Evolutionary conservation across 2,329 filamentous ascomycete species (phyloP).

Genomic region (Aureobasidium sp.): DNA sequence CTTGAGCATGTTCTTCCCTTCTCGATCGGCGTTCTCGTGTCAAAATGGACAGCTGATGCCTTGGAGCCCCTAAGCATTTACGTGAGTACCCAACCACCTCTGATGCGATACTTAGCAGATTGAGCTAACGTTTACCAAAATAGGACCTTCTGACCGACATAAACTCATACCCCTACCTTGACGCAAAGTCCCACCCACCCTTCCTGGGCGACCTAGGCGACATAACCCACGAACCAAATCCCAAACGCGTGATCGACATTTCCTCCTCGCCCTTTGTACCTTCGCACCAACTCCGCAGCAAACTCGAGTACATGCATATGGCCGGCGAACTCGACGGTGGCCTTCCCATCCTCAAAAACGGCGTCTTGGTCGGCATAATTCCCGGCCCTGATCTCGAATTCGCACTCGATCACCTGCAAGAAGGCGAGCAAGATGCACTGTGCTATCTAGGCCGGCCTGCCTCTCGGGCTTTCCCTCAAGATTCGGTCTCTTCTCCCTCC

Average conservation of each 20-base stretch:
- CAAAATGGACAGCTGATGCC: conserved; percentile 98
- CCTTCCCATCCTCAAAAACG: conserved; percentile 73
- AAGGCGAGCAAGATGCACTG: conserved; percentile 56
- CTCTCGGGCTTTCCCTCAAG: conserved; percentile 32
- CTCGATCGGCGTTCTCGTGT: conserved; percentile 80
- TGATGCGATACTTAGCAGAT: too few species aligned
- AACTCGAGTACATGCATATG: conserved; percentile 73
- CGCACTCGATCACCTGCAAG: conserved; percentile 68
- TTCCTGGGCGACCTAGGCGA: conserved; percentile 85
- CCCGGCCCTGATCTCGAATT: conserved; percentile 91
- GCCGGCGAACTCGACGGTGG: conserved; percentile 89
- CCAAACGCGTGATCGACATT: conserved; percentile 80
- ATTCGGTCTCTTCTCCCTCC: conserved; percentile 28
- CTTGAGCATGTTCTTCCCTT: conserved; percentile 93
- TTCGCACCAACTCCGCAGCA: conserved; percentile 67
- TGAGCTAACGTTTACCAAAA: background rate
- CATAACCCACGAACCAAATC: conserved; percentile 69
- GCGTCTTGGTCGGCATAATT: conserved; percentile 79
- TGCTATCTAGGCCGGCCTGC: conserved; percentile 71
- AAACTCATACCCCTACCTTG: conserved; percentile 96
- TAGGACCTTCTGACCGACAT: conserved; percentile 82
- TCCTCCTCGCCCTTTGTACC: conserved; percentile 72
- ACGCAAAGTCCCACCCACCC: conserved; percentile 87
- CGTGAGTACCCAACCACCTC: conserved; percentile 8
- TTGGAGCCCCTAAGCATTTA: conserved; percentile 94